Evolutionary conservation across 202 grass and related monocot species (phyloP), one percentile per base, ranked within the genome.

Genomic region (Elaeis oleifera): DNA sequence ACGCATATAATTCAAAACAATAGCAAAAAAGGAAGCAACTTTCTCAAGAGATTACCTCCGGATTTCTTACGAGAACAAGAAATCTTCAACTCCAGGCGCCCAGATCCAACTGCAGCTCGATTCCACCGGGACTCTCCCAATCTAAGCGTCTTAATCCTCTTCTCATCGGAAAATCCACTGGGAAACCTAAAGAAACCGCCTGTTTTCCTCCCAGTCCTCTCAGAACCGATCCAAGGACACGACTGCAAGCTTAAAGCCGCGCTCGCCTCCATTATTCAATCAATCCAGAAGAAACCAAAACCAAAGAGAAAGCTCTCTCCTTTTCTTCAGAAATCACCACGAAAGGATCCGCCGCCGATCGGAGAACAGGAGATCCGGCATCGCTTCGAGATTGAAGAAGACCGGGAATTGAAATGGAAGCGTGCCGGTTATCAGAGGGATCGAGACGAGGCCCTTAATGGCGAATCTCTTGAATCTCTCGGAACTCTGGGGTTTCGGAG

Each of bases 231-330:
- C 79, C 69, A 74, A 54, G 60, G 25, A 17, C 51, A 15, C 0
- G 60, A 58, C 59, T 76, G 72, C 79, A 72, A 48, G 20, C 64
- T 32, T 49, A 81, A 53, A 11, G 61, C 23, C 3, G 67, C 31
- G 51, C 53, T 20, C 16, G 17, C 23, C 39, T 59, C 70, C 4
- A 22, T 55, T 17, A 44, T 44, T 13, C 36, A 44, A 13, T 44
- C 36, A 44, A 44, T 44, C 8, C 36, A 44, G 13, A 44, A 44
- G 36, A 44, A 13, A 44, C 36, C 36, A 44, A 44, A 44, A 44
- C 7, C 36, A 11, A 44, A 11, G 36, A 44, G 36, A 44, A 44
- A 13, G 36, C 36, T 44, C 36, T 44, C 36, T 44, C 36, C 36
- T 44, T 44, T 44, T 44, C 36, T 13, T 2, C 11, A 44, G 2